Evolutionary conservation across 176 grass and related monocot genomes (phyloP).

Genomic region (Zizania latifolia): DNA sequence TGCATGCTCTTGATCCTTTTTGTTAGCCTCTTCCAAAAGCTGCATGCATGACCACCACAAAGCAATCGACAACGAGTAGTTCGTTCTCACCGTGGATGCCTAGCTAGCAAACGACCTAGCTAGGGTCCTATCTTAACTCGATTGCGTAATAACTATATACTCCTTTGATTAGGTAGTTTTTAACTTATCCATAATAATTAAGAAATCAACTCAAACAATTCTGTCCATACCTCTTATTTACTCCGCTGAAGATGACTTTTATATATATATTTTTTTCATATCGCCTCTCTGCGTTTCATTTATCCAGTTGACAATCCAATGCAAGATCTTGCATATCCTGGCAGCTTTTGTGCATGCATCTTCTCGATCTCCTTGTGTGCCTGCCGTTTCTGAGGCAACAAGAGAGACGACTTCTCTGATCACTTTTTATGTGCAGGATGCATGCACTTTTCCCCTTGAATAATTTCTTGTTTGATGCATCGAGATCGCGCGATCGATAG

Average conservation of each 20-base stretch:
- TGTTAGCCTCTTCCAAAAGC: conserved; percentile 44
- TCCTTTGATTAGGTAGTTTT: too few species aligned
- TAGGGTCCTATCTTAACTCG: conserved; percentile 52
- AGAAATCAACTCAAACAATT: too few species aligned
- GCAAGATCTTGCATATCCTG: conserved; percentile 18
- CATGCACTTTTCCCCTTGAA: conserved; percentile 29
- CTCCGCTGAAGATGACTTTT: too few species aligned
- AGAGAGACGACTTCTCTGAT: conserved; percentile 3
- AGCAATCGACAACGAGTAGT: conserved; percentile 2
- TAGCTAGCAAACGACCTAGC: background rate
- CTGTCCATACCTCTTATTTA: too few species aligned
- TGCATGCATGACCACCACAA: conserved; percentile 13
- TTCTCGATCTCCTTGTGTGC: too few species aligned
- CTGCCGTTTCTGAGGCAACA: conserved; percentile 25
- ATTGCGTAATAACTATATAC: conserved; percentile 41
- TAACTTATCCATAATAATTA: too few species aligned
- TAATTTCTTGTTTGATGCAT: conserved; percentile 30
- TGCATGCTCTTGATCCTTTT: conserved; percentile 38
- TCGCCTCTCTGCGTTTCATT: too few species aligned
- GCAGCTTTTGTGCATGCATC: conserved; percentile 28
- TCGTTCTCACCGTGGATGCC: conserved; percentile 26
- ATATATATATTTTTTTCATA: too few species aligned
- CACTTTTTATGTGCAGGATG: too few species aligned
- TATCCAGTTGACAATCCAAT: conserved; percentile 6
- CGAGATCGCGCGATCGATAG: background rate